Conservation (phyloP, 805 yeast genomes). For the Saccharomycopsis guyanensis region DNA sequence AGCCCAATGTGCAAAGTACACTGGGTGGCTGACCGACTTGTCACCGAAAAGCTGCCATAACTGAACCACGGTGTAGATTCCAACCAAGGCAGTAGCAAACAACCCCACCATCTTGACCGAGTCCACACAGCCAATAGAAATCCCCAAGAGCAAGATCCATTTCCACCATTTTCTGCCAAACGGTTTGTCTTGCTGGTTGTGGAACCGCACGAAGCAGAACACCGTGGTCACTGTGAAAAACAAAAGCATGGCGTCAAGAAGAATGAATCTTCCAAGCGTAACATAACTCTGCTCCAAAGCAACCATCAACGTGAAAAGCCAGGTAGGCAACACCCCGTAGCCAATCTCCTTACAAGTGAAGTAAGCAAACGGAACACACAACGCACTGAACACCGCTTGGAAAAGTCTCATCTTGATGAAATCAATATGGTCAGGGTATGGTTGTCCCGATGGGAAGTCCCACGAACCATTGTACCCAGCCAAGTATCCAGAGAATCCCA, state of each 20-base stretch:
- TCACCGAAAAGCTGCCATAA: constrained; percentile 82
- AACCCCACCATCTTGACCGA: constrained; percentile 97
- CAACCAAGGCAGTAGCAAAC: constrained; percentile 80
- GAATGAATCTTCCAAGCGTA: constrained; percentile 80
- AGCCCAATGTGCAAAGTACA: constrained; percentile 55
- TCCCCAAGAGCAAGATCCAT: constrained; percentile 81
- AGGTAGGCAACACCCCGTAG: constrained; percentile 59
- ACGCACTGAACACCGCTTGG: constrained; percentile 76
- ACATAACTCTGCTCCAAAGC: constrained; percentile 76
- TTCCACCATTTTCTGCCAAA: constrained; percentile 86
- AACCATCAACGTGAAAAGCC: constrained; percentile 77
- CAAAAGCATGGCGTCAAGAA: constrained; percentile 84
- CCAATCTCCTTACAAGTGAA: constrained; percentile 73
- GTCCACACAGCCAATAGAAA: constrained; percentile 81
- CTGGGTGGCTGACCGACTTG: constrained; percentile 39
- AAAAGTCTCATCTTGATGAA: constrained; percentile 82
- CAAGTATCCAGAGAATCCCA: constrained; percentile 78
- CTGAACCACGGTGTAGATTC: constrained; percentile 82
- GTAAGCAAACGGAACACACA: constrained; percentile 83
- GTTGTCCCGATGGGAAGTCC: constrained; percentile 77
- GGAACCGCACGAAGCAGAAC: constrained; percentile 63
- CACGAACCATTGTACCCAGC: constrained; percentile 86
- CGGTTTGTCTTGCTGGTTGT: constrained; percentile 40
- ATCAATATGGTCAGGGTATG: constrained; percentile 70
- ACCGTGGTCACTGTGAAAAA: constrained; percentile 85